A percentile compares a stretch with the other conserved stretches of the same genome.
phyloP scores from a whole-genome alignment of 1,284 basidiomycete species.

The Heliocybe sulcata region DNA sequence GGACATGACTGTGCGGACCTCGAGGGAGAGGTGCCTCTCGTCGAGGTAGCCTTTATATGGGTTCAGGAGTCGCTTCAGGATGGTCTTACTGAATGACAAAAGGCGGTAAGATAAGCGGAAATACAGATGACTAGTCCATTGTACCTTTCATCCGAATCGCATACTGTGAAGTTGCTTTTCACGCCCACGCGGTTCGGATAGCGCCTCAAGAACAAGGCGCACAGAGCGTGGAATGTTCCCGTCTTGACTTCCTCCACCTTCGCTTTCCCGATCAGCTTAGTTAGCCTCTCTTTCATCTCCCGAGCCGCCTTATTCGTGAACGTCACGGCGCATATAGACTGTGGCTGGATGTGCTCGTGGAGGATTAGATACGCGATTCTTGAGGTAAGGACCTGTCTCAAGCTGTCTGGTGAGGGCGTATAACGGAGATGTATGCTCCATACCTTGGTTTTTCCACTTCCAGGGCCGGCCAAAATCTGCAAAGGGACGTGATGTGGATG shows the following conservation, averaged over 20 bases:
- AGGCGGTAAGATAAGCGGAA: background rate
- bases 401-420: background rate
- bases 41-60: slow-evolving; percentile 41
- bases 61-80: slow-evolving; percentile 59
- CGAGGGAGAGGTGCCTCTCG: slow-evolving; percentile 46
- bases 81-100: slow-evolving; percentile 56
- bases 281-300: slow-evolving; percentile 79
- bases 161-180: slow-evolving; percentile 75
- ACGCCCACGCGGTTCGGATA: slow-evolving; percentile 58
- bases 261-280: slow-evolving; percentile 63
- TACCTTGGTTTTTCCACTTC: slow-evolving; percentile 66
- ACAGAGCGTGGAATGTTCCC: slow-evolving; percentile 85
- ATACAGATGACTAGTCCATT: slow-evolving; percentile 19
- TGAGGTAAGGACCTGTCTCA: slow-evolving; percentile 63
- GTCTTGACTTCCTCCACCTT: slow-evolving; percentile 54
- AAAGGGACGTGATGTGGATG: slow-evolving; percentile 57
- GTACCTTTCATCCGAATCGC: slow-evolving; percentile 79
- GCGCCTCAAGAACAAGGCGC: slow-evolving; percentile 65
- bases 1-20: slow-evolving; percentile 51
- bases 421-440: background rate
- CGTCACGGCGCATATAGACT: slow-evolving; percentile 73
- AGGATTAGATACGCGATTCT: slow-evolving; percentile 74
- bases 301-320: slow-evolving; percentile 89
- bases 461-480: slow-evolving; percentile 83
- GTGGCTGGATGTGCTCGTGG: slow-evolving; percentile 45